Conservation (phyloP, 2,329 filamentous ascomycete species). For the Venturia effusa region DNA sequence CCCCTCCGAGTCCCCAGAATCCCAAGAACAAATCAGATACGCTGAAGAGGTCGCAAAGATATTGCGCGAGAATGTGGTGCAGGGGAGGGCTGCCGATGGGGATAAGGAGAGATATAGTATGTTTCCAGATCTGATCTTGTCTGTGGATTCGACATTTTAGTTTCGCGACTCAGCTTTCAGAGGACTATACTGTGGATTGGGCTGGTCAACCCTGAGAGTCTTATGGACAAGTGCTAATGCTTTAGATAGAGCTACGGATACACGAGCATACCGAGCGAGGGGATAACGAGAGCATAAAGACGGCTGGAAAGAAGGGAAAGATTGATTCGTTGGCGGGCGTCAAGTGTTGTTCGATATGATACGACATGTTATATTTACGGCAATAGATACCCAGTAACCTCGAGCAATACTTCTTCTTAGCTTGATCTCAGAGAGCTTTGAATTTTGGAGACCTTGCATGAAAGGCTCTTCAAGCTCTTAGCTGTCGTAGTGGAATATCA, state of each 20-base stretch:
- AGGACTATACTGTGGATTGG: background rate
- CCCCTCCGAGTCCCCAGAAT: constrained; percentile 37
- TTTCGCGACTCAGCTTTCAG: background rate
- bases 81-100: constrained; percentile 50
- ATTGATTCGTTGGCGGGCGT: constrained; percentile 11
- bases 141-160: no score
- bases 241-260: constrained; percentile 64
- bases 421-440: background rate
- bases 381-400: constrained; percentile 1
- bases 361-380: background rate
- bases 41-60: constrained; percentile 76
- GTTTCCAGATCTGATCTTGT: constrained; percentile 21
- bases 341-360: constrained; percentile 9
- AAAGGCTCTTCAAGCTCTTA: background rate
- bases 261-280: constrained; percentile 85
- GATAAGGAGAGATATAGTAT: constrained; percentile 48
- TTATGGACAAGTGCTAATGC: constrained; percentile 10
- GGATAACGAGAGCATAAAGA: constrained; percentile 84
- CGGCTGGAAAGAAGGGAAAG: constrained; percentile 38
- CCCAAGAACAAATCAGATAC: constrained; percentile 57
- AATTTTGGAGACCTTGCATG: background rate
- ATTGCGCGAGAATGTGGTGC: constrained; percentile 74
- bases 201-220: constrained; percentile 9
- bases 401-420: background rate
- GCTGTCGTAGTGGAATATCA: background rate